These are phyloP conservation scores for Skeletonema costatum DNA, from an alignment of 108 stramenopile genomes.

Conservation along the genomic window DNA sequence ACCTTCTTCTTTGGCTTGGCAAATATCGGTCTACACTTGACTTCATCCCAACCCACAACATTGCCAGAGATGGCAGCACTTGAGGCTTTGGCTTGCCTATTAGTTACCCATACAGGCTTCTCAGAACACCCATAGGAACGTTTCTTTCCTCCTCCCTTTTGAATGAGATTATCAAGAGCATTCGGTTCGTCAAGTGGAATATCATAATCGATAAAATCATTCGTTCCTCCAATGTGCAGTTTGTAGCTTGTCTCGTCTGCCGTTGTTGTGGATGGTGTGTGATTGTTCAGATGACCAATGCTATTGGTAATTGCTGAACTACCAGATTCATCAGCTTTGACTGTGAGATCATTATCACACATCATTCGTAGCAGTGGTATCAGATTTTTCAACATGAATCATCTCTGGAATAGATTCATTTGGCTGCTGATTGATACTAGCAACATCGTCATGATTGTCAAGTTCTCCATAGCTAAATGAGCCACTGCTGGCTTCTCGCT, in stretches of 20 bases:
- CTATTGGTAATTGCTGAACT: background rate
- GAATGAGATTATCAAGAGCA: background rate
- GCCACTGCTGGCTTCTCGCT: background rate
- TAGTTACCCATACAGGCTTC: conserved; percentile 32
- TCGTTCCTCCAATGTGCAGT: background rate
- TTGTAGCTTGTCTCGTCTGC: background rate
- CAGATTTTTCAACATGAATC: background rate
- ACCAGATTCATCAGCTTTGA: background rate
- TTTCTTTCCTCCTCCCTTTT: conserved; percentile 4
- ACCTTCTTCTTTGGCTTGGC: conserved; percentile 12
- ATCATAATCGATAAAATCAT: background rate
- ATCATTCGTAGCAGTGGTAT: background rate
- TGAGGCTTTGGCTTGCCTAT: background rate
- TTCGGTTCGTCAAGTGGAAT: background rate
- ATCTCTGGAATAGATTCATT: background rate
- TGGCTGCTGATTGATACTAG: background rate
- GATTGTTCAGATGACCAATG: background rate
- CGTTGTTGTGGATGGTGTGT: background rate
- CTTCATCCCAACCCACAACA: conserved; percentile 21
- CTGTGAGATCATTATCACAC: background rate
- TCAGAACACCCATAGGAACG: conserved; percentile 28
- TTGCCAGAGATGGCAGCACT: background rate
- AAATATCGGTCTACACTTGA: conserved; percentile 8
- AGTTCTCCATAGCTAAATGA: background rate
- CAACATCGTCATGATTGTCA: background rate